Evolutionary conservation across 257 asterid genomes (phyloP).

Genomic region (Capsicum pubescens): DNA sequence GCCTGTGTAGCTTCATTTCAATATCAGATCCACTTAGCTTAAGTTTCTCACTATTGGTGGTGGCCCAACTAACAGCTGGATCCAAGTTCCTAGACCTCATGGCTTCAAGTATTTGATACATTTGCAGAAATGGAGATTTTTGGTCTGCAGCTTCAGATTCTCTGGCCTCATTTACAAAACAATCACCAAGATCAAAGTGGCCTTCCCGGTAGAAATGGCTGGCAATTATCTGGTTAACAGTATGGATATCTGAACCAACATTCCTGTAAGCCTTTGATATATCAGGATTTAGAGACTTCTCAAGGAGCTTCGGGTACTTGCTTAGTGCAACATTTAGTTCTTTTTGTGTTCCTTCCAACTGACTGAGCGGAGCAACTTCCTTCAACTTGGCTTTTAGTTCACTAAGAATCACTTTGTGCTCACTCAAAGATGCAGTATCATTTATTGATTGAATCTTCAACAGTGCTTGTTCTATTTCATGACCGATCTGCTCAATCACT

Average conservation of each 20-base stretch:
- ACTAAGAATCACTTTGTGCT: conserved; percentile 53
- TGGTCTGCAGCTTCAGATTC: conserved; percentile 60
- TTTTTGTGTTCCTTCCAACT: conserved; percentile 80
- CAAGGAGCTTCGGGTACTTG: conserved; percentile 84
- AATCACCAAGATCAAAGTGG: conserved; percentile 81
- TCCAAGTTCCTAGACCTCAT: conserved; percentile 67
- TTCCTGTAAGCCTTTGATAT: conserved; percentile 85
- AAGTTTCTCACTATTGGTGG: conserved; percentile 61
- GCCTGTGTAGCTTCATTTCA: conserved; percentile 81
- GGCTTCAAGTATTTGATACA: conserved; percentile 81
- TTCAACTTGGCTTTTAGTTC: conserved; percentile 75
- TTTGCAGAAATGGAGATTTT: conserved; percentile 66
- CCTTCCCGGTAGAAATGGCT: conserved; percentile 88
- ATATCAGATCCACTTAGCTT: conserved; percentile 63
- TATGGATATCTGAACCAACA: conserved; percentile 68
- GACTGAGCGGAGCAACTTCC: conserved; percentile 71
- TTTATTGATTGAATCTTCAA: conserved; percentile 58
- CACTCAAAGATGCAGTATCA: conserved; percentile 50
- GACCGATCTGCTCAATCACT: conserved; percentile 65
- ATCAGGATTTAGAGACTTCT: conserved; percentile 79
- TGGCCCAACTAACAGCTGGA: conserved; percentile 88
- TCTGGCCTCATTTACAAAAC: conserved; percentile 58
- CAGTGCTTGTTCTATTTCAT: conserved; percentile 74
- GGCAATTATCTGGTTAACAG: conserved; percentile 77
- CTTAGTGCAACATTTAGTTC: conserved; percentile 74